Evolutionary conservation across 306 rosid species (phyloP).

Genomic region (Trifolium fragiferum): DNA sequence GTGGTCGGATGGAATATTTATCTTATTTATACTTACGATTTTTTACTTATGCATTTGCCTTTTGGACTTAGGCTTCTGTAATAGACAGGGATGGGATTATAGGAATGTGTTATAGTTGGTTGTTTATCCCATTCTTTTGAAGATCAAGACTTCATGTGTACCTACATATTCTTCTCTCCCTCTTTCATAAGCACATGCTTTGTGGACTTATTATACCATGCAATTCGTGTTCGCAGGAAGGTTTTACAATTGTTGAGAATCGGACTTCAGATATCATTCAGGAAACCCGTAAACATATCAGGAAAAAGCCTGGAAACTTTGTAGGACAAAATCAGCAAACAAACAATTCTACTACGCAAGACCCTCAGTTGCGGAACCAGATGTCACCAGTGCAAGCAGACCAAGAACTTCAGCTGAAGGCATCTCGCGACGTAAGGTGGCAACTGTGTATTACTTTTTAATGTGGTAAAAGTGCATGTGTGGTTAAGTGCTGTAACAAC

Average conservation of each 20-base stretch:
- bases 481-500: constrained; percentile 38
- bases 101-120: neutral
- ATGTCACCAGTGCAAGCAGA: constrained; percentile 59
- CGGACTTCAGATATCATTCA: constrained; percentile 84
- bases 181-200: neutral
- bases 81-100: constrained; percentile 19
- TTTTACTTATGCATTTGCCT: constrained; percentile 14
- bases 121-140: constrained; percentile 23
- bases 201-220: constrained; percentile 36
- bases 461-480: constrained; percentile 44
- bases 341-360: constrained; percentile 53
- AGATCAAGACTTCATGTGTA: constrained; percentile 14
- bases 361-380: constrained; percentile 56
- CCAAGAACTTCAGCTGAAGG: constrained; percentile 95
- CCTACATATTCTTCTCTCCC: neutral
- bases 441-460: constrained; percentile 79
- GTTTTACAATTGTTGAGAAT: constrained; percentile 75
- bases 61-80: neutral
- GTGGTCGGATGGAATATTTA: neutral
- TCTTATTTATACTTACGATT: constrained; percentile 20
- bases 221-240: constrained; percentile 62
- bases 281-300: constrained; percentile 92
- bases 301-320: constrained; percentile 63
- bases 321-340: constrained; percentile 54
- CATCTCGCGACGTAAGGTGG: constrained; percentile 99